A percentile compares a stretch with the other conserved stretches of the same genome.
These are phyloP conservation scores for Lumnitzera racemosa DNA, from an alignment of 345 rosid species.

Conservation along the genomic window DNA sequence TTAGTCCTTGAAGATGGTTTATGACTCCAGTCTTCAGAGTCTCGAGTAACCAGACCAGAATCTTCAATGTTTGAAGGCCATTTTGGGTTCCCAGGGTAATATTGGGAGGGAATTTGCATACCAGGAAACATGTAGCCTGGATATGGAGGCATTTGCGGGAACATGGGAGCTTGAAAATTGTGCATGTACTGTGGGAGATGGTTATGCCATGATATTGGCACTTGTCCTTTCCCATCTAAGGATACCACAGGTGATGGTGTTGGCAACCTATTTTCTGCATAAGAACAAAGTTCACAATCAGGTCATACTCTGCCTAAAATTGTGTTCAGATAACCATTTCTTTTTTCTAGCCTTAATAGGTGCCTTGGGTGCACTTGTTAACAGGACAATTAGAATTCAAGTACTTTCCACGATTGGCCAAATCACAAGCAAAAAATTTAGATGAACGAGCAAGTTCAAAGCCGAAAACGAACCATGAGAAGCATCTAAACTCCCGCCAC, in stretches of 20 bases:
- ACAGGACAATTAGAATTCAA: too few relatives aligned
- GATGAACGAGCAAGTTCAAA: not conserved
- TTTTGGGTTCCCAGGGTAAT: constrained; percentile 63
- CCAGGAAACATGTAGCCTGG: constrained; percentile 68
- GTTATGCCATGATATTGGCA: constrained; percentile 67
- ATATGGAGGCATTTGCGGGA: constrained; percentile 55
- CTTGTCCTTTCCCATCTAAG: constrained; percentile 42
- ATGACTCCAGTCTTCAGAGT: constrained; percentile 29
- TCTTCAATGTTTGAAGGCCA: constrained; percentile 75
- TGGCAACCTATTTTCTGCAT: constrained; percentile 32
- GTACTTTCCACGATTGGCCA: not conserved
- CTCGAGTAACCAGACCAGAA: constrained; percentile 28
- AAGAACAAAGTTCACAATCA: constrained; percentile 4
- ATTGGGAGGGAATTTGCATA: constrained; percentile 62
- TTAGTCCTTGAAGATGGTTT: constrained; percentile 56
- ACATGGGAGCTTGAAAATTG: constrained; percentile 62
- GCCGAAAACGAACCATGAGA: constrained; percentile 39
- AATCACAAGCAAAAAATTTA: not conserved
- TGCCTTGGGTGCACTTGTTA: too few relatives aligned
- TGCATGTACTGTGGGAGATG: constrained; percentile 73
- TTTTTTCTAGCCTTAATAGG: too few relatives aligned
- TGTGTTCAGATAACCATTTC: too few relatives aligned
- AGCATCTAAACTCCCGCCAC: constrained; percentile 50
- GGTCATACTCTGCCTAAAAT: not conserved
- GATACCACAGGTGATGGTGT: constrained; percentile 16